Evolutionary conservation across 441 rosid species (phyloP).

Genomic region (Lepidium campestre): DNA sequence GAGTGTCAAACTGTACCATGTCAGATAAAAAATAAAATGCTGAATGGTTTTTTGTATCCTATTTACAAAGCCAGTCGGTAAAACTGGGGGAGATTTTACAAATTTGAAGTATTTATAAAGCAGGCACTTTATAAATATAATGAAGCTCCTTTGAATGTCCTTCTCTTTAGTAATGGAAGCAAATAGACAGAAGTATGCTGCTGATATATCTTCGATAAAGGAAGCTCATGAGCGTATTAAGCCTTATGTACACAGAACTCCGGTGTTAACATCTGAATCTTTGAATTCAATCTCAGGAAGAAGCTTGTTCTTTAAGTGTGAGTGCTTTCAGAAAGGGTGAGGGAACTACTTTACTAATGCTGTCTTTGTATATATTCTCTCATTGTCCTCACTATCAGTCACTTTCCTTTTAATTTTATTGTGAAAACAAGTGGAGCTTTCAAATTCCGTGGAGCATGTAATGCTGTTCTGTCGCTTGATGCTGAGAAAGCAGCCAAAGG

Average conservation of each 20-base stretch:
- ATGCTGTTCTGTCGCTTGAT: conserved; percentile 69
- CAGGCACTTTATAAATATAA: not conserved
- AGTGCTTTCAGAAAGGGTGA: conserved; percentile 91
- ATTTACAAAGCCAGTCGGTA: not conserved
- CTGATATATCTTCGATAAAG: conserved; percentile 44
- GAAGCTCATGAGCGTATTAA: conserved; percentile 60
- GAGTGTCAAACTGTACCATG: too few relatives aligned
- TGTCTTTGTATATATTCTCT: not conserved
- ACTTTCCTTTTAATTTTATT: not conserved
- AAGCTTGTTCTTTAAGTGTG: conserved; percentile 68
- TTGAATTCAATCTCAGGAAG: conserved; percentile 43
- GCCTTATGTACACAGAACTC: conserved; percentile 45
- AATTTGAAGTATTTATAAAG: not conserved
- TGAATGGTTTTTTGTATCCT: too few relatives aligned
- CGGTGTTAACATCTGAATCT: conserved; percentile 63
- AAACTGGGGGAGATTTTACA: not conserved
- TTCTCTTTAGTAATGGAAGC: conserved; percentile 15
- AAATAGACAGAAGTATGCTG: conserved; percentile 49
- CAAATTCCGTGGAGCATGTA: conserved; percentile 89
- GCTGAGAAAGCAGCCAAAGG: conserved; percentile 63
- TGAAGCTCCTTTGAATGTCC: not conserved
- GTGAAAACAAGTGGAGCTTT: conserved; percentile 60
- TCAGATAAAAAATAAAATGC: too few relatives aligned
- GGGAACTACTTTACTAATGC: conserved; percentile 1
- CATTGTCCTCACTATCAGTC: not conserved